Base-by-base conservation (phyloP, 1,284 basidiomycete species). In the Vanrija pseudolonga region DNA sequence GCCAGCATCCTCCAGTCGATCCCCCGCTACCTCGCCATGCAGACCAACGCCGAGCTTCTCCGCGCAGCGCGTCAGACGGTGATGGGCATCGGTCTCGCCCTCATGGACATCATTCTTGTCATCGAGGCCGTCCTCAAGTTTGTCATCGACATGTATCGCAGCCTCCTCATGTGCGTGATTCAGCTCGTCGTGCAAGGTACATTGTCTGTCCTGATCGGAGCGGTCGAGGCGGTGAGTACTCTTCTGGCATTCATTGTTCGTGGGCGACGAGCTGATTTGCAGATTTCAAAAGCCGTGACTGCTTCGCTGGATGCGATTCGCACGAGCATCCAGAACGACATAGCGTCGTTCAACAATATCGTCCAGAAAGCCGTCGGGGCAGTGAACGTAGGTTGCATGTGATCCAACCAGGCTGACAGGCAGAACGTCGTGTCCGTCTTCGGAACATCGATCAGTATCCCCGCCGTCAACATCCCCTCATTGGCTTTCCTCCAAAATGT, bases 121-220 rank as follows among this genome's bases (percentile, higher is more conserved):
- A 87, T 95, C 82, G 88, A 94, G 69, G 84, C 81, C 1, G 84
- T 95, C 63, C 87, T 95, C 74, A 88, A 90, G 63, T 98, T 97
- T 75, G 83, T 96, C 56, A 84, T 97, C 64, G 88, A 93, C 76
- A 84, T 87, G 50, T 98, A 97, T 72, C 85, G 91, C 38, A 91
- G 89, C 4, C 86, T 93, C 2, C 85, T 96, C 63, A 80, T 97
- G 47, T 98, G 94, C 76, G 91, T 95, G 61, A 78, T 97, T 61
- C 90, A 97, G 77, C 81, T 98, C 45, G 84, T 90, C 14, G 86
- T 98, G 3, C 83, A 86, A 20, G 91, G 91, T 15, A 85, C 83
- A 2, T 79, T 98, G 37, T 81, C 85, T 23, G 77, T 97, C 47
- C 76, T 97, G 18, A 90, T 96, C 50, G 80, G 78, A 45, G 90